A percentile compares a stretch with the other conserved stretches of the same genome.
phyloP scores from a whole-genome alignment of 2,329 filamentous ascomycete species.

The Sporothrix inflata region DNA sequence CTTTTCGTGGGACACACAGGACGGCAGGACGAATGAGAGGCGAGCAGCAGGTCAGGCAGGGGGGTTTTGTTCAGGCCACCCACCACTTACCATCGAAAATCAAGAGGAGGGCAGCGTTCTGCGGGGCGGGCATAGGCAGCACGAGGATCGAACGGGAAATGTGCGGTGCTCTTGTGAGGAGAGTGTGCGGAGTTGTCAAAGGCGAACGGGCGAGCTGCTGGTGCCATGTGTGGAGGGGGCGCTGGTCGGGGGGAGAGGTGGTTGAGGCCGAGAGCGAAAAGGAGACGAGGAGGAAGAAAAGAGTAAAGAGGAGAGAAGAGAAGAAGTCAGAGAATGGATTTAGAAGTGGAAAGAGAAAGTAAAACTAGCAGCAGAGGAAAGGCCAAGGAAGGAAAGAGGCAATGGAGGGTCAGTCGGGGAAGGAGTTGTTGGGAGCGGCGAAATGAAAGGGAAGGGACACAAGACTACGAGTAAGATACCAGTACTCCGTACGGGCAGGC shows the following conservation, averaged over 20 bases:
- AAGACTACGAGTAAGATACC: not conserved
- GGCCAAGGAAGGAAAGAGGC: not conserved
- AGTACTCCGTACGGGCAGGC: not conserved
- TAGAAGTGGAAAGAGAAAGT: not conserved
- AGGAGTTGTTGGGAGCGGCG: constrained; percentile 6
- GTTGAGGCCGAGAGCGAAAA: not conserved
- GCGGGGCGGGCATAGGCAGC: constrained; percentile 20
- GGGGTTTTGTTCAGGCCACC: not conserved
- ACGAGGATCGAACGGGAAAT: constrained; percentile 9
- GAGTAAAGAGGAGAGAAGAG: not conserved
- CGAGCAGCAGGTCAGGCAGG: not conserved
- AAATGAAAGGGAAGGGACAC: not conserved
- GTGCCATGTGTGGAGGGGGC: not conserved
- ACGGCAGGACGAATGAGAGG: constrained; percentile 3
- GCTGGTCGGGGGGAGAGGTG: not conserved
- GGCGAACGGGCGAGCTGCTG: not conserved
- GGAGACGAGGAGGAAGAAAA: not conserved
- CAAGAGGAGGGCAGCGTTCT: constrained; percentile 15
- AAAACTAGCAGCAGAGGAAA: not conserved
- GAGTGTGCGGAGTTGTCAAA: constrained; percentile 1
- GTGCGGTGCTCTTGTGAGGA: constrained; percentile 15
- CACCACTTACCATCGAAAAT: constrained; percentile 25
- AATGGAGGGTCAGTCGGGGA: not conserved
- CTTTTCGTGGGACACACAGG: not conserved
- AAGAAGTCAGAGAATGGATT: not conserved